These are phyloP conservation scores for Neocallimastix lanati DNA, from an alignment of 192 early-diverging fungal species.

Conservation along the genomic window DNA sequence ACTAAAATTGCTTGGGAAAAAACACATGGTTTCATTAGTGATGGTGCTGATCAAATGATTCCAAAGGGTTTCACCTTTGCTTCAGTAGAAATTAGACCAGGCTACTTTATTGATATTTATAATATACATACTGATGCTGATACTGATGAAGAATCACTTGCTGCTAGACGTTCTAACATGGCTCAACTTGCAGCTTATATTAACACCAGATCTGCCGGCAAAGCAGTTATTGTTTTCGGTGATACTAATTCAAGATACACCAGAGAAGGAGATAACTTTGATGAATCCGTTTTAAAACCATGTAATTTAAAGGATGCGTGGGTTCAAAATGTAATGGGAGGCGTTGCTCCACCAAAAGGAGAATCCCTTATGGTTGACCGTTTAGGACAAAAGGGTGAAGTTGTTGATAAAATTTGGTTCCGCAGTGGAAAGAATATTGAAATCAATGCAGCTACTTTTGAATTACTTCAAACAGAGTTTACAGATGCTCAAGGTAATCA, in stretches of 20 bases:
- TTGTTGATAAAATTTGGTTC: slow-evolving; percentile 8
- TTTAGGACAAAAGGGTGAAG: slow-evolving; percentile 3
- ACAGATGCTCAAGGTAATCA: background rate
- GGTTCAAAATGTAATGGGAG: background rate
- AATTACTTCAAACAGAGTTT: background rate
- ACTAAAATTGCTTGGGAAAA: no score
- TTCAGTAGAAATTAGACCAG: no score
- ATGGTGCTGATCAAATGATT: no score
- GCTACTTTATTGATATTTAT: no score
- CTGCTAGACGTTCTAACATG: slow-evolving; percentile 4
- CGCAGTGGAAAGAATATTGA: background rate
- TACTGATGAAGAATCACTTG: no score
- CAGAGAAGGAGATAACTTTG: slow-evolving; percentile 4
- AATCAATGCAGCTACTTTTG: no score
- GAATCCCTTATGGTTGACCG: background rate
- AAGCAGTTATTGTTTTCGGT: slow-evolving; percentile 6
- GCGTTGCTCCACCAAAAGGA: no score
- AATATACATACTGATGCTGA: no score
- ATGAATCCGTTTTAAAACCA: slow-evolving; percentile 3
- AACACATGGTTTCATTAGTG: no score
- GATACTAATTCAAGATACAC: slow-evolving; percentile 9
- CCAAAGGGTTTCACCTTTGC: no score
- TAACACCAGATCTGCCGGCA: slow-evolving; percentile 3
- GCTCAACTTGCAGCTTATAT: background rate
- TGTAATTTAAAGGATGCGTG: slow-evolving; percentile 9